Base-by-base conservation (phyloP, 2,329 filamentous ascomycete genomes). In the Colletotrichum sp. region DNA sequence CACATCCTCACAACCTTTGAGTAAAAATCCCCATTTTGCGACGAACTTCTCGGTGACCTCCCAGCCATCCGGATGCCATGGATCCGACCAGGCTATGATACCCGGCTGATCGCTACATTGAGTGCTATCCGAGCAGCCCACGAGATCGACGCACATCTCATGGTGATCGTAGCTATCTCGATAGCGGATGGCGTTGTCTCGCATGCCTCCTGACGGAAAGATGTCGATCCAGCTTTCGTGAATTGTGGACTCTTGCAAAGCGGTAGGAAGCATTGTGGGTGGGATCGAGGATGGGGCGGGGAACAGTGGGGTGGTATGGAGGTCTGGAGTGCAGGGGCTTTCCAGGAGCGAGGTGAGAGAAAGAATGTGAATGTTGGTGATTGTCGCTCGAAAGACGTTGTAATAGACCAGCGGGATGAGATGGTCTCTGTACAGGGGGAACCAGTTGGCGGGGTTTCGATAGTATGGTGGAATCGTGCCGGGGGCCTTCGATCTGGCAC, bases 31-130 rank as follows among this genome's bases (percentile, higher is more conserved):
- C 87, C 87, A 90, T 75, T 88, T 90, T 43, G 79, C 80, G 1
- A 87, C 76, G 75, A 91, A 90, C 0, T 72, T 72, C 16, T 84
- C 82, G 0, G 84, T 88, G 2, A 87, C 82, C 76, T 90, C 89
- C 89, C 89, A 91, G 8, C 84, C 86, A 0, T 77, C 74, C 1
- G 82, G 71, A 57, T 89, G 83, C 81, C 84, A 87, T 0, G 88
- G 61, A 21, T 78, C 69, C 13, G 61, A 30, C 67, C 74, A 74
- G n/a, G 76, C 79, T 24, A 72, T 80, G 72, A 75, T 68, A 28
- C 43, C 78, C 30, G 67, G 64, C 8, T 71, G 64, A 4, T 72
- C 75, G 28, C 28, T 28, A 8, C 66, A 52, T 5, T n/a, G 15
- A 13, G 57, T 43, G 21, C 34, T 60, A 12, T 65, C 38, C 30